Base-by-base conservation (phyloP, 345 rosid species). In the Mercurialis annua region DNA sequence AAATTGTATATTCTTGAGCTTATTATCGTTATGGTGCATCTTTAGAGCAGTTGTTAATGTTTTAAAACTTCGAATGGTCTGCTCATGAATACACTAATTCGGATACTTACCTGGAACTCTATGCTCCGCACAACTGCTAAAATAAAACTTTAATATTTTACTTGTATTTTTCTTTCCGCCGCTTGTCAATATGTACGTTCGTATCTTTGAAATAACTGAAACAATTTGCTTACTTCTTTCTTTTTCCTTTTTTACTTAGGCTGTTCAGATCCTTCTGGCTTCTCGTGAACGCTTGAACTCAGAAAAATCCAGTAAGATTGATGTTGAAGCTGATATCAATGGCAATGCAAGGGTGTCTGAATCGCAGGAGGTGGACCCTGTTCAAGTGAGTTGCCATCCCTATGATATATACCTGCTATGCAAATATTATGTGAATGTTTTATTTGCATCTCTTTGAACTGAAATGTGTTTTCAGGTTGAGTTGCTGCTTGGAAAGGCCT, bases 401-500 rank as follows among this genome's bases (percentile, higher is more conserved):
- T 1, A 50, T 12, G 6, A 29, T n/a, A 36, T 34, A 30, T 33
- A 23, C 55, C 17, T 55, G 18, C 59, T 18, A 53, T 55, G 18
- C 59, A 27, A 53, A 20, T 20, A 42, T 66, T 18, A n/a, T n/a
- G n/a, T n/a, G n/a, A n/a, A n/a, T n/a, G n/a, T n/a, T 51, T 50
- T 24, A n/a, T 50, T 26, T 34, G 33, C 17, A 8, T 55, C n/a
- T 8, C 5, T 42, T 29, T 43, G 18, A 61, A 20, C 17, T 46
- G 58, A 65, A 15, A 38, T 73, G 46, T 26, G 20, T 64, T 79
- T 66, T 65, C 80, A 90, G 98, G 86, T 93, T 50, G 92, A 89
- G 68, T 80, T 93, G 51, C 96, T 93, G 68, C 87, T 93, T 43
- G 98, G 98, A 56, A 93, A 93, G 83, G 98, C 96, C 31, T 93